Conservation (phyloP, 140 eudicot species). For the Cichorium intybus region DNA sequence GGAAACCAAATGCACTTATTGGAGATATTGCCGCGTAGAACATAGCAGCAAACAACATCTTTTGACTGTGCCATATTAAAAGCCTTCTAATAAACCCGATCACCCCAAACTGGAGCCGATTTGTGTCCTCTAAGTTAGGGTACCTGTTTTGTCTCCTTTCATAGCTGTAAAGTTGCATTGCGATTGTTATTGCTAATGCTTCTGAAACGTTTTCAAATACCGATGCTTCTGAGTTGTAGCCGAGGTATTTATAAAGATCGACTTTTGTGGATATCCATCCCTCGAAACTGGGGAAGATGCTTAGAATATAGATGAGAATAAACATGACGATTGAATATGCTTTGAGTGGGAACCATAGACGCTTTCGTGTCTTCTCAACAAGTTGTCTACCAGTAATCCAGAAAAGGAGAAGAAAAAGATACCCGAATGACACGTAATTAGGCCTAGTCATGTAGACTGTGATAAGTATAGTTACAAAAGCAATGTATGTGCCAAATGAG, state of each 20-base stretch:
- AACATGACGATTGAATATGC: conserved; percentile 72
- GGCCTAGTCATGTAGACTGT: conserved; percentile 80
- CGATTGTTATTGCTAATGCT: conserved; percentile 85
- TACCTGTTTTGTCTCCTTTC: conserved; percentile 95
- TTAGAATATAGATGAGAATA: conserved; percentile 62
- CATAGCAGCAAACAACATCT: conserved; percentile 65
- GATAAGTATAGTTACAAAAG: conserved; percentile 79
- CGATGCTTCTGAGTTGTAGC: conserved; percentile 72
- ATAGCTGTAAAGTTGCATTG: conserved; percentile 99
- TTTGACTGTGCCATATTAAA: conserved; percentile 94
- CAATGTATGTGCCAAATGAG: conserved; percentile 87
- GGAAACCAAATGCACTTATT: conserved; percentile 80
- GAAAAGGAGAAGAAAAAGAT: conserved; percentile 79
- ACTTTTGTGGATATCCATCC: conserved; percentile 65
- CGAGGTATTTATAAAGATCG: conserved; percentile 59
- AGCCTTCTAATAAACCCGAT: conserved; percentile 67
- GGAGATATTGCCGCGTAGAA: conserved; percentile 96
- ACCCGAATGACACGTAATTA: conserved; percentile 85
- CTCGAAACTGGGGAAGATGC: conserved; percentile 71
- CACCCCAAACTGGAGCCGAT: conserved; percentile 55
- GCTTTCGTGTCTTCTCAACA: conserved; percentile 75
- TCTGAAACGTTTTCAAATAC: conserved; percentile 77
- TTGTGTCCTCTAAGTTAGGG: conserved; percentile 39
- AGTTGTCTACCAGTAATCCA: conserved; percentile 98
- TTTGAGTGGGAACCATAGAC: conserved; percentile 93